phyloP scores from a whole-genome alignment of 2,329 filamentous ascomycete genomes.

The Daldinia sp. region DNA sequence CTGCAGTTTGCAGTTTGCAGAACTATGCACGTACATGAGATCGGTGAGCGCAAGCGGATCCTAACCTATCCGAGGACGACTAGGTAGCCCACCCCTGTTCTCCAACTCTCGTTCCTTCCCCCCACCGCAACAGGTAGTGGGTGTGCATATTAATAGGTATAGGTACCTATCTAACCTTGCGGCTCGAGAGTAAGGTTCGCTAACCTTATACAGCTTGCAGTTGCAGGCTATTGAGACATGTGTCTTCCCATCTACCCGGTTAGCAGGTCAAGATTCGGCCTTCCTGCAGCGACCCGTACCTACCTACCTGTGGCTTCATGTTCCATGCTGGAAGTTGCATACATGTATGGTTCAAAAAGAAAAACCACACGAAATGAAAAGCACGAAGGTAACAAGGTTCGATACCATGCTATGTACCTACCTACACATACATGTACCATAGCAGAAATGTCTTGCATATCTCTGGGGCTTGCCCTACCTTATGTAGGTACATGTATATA shows the following conservation, averaged over 20 bases:
- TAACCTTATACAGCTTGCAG: background rate
- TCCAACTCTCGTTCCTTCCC: background rate
- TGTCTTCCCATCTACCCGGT: conserved; percentile 4
- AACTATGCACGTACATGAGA: background rate
- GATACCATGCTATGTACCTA: background rate
- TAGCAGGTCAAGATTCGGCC: background rate
- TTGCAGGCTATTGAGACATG: background rate
- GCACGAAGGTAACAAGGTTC: background rate
- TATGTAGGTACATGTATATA: background rate
- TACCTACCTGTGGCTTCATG: background rate
- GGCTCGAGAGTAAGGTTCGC: background rate
- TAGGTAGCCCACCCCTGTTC: background rate
- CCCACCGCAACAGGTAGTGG: background rate
- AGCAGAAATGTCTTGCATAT: background rate
- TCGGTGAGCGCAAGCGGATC: conserved; percentile 1
- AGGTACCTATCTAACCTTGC: background rate
- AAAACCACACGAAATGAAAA: background rate
- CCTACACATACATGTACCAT: background rate
- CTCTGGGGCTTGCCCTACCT: background rate
- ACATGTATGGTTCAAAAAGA: background rate
- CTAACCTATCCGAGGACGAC: background rate
- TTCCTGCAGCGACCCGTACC: background rate
- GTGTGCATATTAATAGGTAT: background rate
- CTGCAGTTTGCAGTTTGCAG: background rate
- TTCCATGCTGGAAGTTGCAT: background rate